Evolutionary conservation across 2,329 filamentous ascomycete species (phyloP), one percentile per base, ranked within the genome.

Genomic region (Didymella pomorum): DNA sequence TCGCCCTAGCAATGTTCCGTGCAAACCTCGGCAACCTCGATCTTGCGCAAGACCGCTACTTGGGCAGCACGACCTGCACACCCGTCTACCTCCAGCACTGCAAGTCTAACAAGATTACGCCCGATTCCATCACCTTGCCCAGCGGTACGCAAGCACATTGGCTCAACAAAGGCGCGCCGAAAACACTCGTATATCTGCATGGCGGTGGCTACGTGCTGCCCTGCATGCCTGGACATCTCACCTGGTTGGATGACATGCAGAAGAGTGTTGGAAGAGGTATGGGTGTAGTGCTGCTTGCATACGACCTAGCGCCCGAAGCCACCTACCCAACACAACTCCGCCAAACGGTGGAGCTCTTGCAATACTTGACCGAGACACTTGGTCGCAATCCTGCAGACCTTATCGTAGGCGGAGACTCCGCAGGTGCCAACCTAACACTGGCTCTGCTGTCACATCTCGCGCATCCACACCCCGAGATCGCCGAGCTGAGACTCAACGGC

Each of bases 191-290:
- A 1, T 83, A 80, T 64, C 79, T 80, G 52, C 81, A 84, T 61
- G 81, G 81, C 76, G 86, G 86, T 43, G 86, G 86, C 5, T 88
- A 85, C 65, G 79, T 79, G 2, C 56, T 85, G 8, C 78, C 84
- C 2, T 79, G 79, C 8, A 73, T 72, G 6, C 62, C 78, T 7
- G 81, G 77, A 41, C 82, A 86, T 67, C 76, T 85, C 52, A 71
- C 79, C 18, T 86, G 82, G 76, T 76, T 83, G 47, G 66, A 71
- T 20, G 76, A 80, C 16, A 71, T 85, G 29, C 72, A 80, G 49
- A 71, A 78, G 35, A 71, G 77, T n/a, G 70, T 83, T 20, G 80
- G 79, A 41, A 79, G 83, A 50, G 76, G 78, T 29, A 73, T 84
- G 28, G 78, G 83, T 18, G 72, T 83, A 46, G 79, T 87, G 47